Base-by-base conservation (phyloP, 169 alveolate species). In the Eimeria acervulina region DNA sequence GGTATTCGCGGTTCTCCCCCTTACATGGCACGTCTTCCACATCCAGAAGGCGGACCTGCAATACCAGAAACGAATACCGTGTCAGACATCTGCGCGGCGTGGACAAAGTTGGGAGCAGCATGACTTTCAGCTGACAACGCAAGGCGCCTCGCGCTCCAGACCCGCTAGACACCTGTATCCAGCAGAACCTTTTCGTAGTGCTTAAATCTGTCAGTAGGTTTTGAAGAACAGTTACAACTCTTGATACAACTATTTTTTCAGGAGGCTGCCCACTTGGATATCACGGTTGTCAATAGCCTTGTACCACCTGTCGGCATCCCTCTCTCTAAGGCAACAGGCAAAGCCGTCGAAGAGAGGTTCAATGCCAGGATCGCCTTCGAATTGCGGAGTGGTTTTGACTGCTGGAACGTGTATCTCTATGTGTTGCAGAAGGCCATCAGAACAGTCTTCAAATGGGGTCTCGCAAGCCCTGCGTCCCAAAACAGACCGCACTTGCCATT, bases 261-360 rank as follows among this genome's bases (percentile, higher is more conserved):
- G 36, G 72, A 28, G 61, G 78, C 63, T 70, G 33, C 96, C 55
- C 51, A 90, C 96, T 28, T 74, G 96, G 33, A 95, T 94, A 70
- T 96, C 97, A 10, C 95, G 40, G 44, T 95, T 95, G 80, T 94
- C 97, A 36, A 63, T 83, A n/a, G 96, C 95, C 78, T 94, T 95
- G 96, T 90, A 88, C 97, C 97, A 96, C 3, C 63, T 55, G 52
- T 89, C 91, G 52, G 96, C 96, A 23, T 55, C 74, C 84, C 83
- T 91, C 8, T 95, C 96, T 55, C 94, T 94, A 44, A 96, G 83
- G 40, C 95, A 95, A 40, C 95, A 96, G 52, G 96, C 97, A 8
- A 96, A 59, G 81, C 97, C 97, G 44, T 93, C 96, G 47, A 63
- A 80, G 87, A 80, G 93, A 10, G 96, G 88, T 12, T 81, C 93